Evolutionary conservation across 257 asterid genomes (phyloP).

Genomic region (Primulina tabacum): DNA sequence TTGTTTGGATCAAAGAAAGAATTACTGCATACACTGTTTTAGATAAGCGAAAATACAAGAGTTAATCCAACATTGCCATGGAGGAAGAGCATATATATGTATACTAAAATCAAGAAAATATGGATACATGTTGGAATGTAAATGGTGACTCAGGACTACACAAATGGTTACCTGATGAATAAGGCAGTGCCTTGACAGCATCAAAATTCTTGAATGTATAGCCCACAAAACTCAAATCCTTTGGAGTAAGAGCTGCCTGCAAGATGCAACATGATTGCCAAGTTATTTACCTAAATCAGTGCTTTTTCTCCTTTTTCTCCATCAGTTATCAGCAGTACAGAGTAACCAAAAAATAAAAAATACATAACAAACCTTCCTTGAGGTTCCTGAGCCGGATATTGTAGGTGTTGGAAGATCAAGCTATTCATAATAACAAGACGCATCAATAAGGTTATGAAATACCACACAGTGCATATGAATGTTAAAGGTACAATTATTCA

Average conservation of each 20-base stretch:
- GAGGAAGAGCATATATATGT: background rate
- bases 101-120: background rate
- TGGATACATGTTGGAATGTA: background rate
- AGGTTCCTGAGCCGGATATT: slow-evolving; percentile 77
- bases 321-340: background rate
- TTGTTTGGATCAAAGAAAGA: background rate
- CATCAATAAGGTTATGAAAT: slow-evolving; percentile 21
- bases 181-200: slow-evolving; percentile 77
- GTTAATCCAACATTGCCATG: background rate
- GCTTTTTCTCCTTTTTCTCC: too few species aligned
- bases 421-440: slow-evolving; percentile 36
- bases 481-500: slow-evolving; percentile 3
- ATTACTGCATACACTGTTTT: background rate
- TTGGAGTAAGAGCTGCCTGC: slow-evolving; percentile 63
- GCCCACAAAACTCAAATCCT: slow-evolving; percentile 88
- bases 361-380: slow-evolving; percentile 65
- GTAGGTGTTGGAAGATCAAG: slow-evolving; percentile 61
- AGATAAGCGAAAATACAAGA: background rate
- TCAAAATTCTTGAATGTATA: slow-evolving; percentile 92
- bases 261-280: slow-evolving; percentile 25
- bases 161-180: slow-evolving; percentile 55
- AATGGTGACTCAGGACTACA: slow-evolving; percentile 5
- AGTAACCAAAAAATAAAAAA: slow-evolving; percentile 9
- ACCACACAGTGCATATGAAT: slow-evolving; percentile 12
- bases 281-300: slow-evolving; percentile 29